Evolutionary conservation across 1,139 yeast genomes (phyloP).

Genomic region (Yamadazyma aaseri): DNA sequence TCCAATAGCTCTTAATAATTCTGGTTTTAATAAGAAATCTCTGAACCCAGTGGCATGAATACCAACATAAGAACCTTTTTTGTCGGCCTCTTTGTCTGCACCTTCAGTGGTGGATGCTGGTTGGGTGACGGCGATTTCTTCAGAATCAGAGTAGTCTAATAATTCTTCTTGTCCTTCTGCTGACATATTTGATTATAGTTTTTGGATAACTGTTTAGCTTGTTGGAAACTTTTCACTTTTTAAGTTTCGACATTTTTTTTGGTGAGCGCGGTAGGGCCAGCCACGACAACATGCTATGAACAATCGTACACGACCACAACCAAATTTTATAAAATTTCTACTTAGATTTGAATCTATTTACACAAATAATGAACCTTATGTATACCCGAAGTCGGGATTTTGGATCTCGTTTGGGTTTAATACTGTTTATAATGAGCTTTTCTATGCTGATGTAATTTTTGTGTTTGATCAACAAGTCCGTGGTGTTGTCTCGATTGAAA

Average conservation of each 20-base stretch:
- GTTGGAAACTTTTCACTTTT: slow-evolving; percentile 3
- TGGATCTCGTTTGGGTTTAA: slow-evolving; percentile 6
- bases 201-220: slow-evolving; percentile 1
- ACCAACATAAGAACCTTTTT: slow-evolving; percentile 97
- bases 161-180: slow-evolving; percentile 99
- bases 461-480: slow-evolving; percentile 6
- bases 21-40: slow-evolving; percentile 95
- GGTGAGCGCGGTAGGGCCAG: slow-evolving; percentile 1
- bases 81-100: slow-evolving; percentile 59
- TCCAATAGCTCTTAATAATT: slow-evolving; percentile 93
- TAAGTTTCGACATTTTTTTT: slow-evolving; percentile 1
- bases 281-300: neutral
- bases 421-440: slow-evolving; percentile 6
- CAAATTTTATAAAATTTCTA: neutral
- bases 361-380: slow-evolving; percentile 11
- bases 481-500: slow-evolving; percentile 8
- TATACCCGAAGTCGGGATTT: slow-evolving; percentile 8
- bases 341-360: slow-evolving; percentile 8
- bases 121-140: slow-evolving; percentile 83
- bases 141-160: slow-evolving; percentile 97
- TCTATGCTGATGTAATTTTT: slow-evolving; percentile 7
- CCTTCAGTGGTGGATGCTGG: slow-evolving; percentile 50
- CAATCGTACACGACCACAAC: no score
- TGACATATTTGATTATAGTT: slow-evolving; percentile 43
- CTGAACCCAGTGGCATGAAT: slow-evolving; percentile 98